Conservation (phyloP, 2,329 filamentous ascomycete species). For the Saccharata proteae region DNA sequence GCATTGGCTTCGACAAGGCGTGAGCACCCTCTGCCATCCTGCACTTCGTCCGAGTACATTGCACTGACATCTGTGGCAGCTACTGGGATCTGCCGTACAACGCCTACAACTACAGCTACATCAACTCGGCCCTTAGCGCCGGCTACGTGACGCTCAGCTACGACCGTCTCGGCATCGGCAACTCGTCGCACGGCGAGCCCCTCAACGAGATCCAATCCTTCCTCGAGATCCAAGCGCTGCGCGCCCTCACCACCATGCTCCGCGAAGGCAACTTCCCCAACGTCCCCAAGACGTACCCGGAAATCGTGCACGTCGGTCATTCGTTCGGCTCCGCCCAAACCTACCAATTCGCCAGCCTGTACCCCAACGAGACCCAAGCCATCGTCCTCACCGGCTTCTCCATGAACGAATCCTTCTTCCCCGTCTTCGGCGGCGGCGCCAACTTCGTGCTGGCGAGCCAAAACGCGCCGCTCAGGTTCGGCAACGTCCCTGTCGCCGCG, state of each 20-base stretch:
- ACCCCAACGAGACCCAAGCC: slow-evolving; percentile 44
- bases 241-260: slow-evolving; percentile 39
- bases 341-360: slow-evolving; percentile 40
- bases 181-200: slow-evolving; percentile 46
- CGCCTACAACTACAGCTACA: slow-evolving; percentile 51
- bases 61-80: slow-evolving; percentile 16
- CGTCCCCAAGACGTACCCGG: slow-evolving; percentile 26
- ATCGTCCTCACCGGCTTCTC: slow-evolving; percentile 51
- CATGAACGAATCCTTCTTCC: slow-evolving; percentile 32
- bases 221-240: slow-evolving; percentile 47
- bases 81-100: slow-evolving; percentile 52
- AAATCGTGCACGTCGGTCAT: slow-evolving; percentile 50
- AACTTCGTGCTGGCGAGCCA: slow-evolving; percentile 36
- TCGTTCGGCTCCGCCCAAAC: slow-evolving; percentile 50
- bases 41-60: slow-evolving; percentile 1
- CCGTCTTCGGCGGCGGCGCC: slow-evolving; percentile 32
- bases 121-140: slow-evolving; percentile 40
- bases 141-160: slow-evolving; percentile 49
- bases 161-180: slow-evolving; percentile 50
- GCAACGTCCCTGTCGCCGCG: slow-evolving; percentile 14
- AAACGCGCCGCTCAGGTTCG: slow-evolving; percentile 30
- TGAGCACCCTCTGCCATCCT: slow-evolving; percentile 12
- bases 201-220: slow-evolving; percentile 47
- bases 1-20: slow-evolving; percentile 42
- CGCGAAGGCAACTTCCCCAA: slow-evolving; percentile 34